Percentiles rank a stretch among this genome's conserved stretches.
These are phyloP conservation scores for Penicillium vulpinum DNA, from an alignment of 2,329 filamentous ascomycete genomes.

Conservation along the genomic window DNA sequence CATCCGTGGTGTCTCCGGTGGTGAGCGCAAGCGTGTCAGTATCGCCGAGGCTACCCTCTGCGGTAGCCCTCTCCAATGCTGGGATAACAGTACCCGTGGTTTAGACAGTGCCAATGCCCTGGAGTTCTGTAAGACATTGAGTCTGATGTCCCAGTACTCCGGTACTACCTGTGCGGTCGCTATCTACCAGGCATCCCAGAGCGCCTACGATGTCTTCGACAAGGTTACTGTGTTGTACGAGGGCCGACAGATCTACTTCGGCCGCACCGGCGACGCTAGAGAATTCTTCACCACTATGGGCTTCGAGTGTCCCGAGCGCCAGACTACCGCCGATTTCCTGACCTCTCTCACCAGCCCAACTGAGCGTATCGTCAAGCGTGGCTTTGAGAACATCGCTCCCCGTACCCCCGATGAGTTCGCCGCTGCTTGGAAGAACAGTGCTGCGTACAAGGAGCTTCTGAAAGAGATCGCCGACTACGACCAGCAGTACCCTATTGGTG, in stretches of 20 bases:
- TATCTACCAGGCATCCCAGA: constrained; percentile 56
- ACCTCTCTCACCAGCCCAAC: constrained; percentile 67
- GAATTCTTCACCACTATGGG: constrained; percentile 69
- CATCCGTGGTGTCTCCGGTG: constrained; percentile 63
- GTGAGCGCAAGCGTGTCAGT: constrained; percentile 61
- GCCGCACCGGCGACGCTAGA: constrained; percentile 60
- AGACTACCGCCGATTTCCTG: constrained; percentile 71
- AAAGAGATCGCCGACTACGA: constrained; percentile 49
- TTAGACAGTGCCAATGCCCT: constrained; percentile 58
- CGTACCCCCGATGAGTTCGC: constrained; percentile 71
- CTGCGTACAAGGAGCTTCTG: constrained; percentile 45
- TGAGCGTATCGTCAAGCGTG: constrained; percentile 59
- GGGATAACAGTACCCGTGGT: constrained; percentile 54
- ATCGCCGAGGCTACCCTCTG: constrained; percentile 58
- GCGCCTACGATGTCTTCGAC: constrained; percentile 63
- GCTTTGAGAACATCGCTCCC: constrained; percentile 64
- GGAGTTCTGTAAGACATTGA: constrained; percentile 57
- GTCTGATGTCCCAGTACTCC: constrained; percentile 51
- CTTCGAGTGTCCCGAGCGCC: constrained; percentile 67
- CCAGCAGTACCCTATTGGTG: constrained; percentile 44
- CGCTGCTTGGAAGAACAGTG: constrained; percentile 55
- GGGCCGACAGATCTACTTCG: constrained; percentile 76
- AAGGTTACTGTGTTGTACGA: constrained; percentile 73
- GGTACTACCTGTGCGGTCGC: constrained; percentile 56
- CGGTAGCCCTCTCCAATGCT: constrained; percentile 49